A percentile compares a stretch with the other conserved stretches of the same genome.
Evolutionary conservation across 208 protist species (phyloP).

Genomic region (Zelonia costaricensis): DNA sequence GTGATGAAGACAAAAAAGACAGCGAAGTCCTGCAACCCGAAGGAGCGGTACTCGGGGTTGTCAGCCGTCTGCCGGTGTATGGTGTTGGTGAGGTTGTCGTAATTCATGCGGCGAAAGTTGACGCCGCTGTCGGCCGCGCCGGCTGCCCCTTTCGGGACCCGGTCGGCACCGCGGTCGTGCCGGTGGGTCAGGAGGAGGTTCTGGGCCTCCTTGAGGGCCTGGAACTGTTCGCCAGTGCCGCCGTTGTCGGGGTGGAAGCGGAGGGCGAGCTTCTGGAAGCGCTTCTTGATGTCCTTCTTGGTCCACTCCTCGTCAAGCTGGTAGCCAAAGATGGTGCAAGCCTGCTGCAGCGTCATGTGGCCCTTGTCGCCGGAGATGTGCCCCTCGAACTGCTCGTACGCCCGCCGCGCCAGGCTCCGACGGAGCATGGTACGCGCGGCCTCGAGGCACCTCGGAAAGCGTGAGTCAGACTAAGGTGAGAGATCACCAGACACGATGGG

Average conservation of each 20-base stretch:
- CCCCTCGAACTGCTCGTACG: constrained; percentile 49
- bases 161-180: constrained; percentile 47
- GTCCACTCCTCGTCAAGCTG: constrained; percentile 75
- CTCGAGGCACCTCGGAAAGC: too few relatives aligned
- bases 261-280: constrained; percentile 76
- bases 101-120: constrained; percentile 80
- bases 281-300: constrained; percentile 76
- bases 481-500: too few relatives aligned
- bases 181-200: constrained; percentile 78
- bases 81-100: constrained; percentile 78
- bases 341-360: constrained; percentile 85
- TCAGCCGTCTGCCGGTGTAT: constrained; percentile 82
- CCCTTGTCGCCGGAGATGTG: constrained; percentile 78
- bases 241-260: constrained; percentile 85
- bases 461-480: too few relatives aligned
- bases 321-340: constrained; percentile 89
- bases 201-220: constrained; percentile 83
- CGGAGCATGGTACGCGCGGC: constrained; percentile 42
- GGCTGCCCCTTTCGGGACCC: background rate
- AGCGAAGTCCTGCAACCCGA: constrained; percentile 61
- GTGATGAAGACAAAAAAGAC: constrained; percentile 66
- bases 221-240: constrained; percentile 82
- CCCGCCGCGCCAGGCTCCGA: constrained; percentile 12
- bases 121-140: constrained; percentile 30
- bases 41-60: constrained; percentile 70